A percentile compares a stretch with the other conserved stretches of the same genome.
Evolutionary conservation across 352 stramenopile species (phyloP).

Genomic region (Globisporangium orthogonon): DNA sequence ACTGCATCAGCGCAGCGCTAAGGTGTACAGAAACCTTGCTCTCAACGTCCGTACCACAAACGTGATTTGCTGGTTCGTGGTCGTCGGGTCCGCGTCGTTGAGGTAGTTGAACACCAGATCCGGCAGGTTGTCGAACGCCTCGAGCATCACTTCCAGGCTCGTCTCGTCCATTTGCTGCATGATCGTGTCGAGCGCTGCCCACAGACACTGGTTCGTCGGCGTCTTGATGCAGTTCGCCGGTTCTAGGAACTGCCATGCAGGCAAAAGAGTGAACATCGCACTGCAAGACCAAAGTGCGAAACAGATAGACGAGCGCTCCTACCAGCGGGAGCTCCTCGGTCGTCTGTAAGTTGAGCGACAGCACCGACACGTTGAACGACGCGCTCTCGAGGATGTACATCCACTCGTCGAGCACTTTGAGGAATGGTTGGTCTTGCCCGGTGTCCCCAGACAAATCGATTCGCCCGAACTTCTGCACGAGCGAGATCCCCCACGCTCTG

Average conservation of each 20-base stretch:
- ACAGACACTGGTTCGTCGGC: conserved; percentile 67
- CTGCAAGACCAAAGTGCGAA: neutral
- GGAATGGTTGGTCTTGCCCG: conserved; percentile 36
- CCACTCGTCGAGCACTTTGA: conserved; percentile 81
- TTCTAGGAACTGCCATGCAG: conserved; percentile 58
- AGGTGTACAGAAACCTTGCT: neutral
- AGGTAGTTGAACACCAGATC: conserved; percentile 84
- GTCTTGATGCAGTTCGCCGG: conserved; percentile 71
- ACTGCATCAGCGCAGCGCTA: too few species aligned
- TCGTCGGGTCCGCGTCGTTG: conserved; percentile 53
- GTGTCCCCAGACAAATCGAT: conserved; percentile 52
- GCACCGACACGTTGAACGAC: conserved; percentile 63
- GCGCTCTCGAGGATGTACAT: conserved; percentile 82
- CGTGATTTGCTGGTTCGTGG: conserved; percentile 63
- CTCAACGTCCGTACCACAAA: conserved; percentile 53
- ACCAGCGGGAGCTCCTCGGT: conserved; percentile 69
- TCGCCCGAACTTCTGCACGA: conserved; percentile 48
- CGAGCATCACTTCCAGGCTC: conserved; percentile 69
- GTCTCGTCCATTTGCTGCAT: conserved; percentile 85
- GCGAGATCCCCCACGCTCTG: conserved; percentile 57
- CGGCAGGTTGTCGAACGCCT: conserved; percentile 85
- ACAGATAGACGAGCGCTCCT: conserved; percentile 2
- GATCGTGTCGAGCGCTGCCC: conserved; percentile 72
- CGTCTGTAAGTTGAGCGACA: conserved; percentile 61
- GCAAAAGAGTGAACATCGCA: neutral